Evolutionary conservation across 2,329 filamentous ascomycete species (phyloP), one percentile per base, ranked within the genome.

Genomic region (Lachnellula arida): DNA sequence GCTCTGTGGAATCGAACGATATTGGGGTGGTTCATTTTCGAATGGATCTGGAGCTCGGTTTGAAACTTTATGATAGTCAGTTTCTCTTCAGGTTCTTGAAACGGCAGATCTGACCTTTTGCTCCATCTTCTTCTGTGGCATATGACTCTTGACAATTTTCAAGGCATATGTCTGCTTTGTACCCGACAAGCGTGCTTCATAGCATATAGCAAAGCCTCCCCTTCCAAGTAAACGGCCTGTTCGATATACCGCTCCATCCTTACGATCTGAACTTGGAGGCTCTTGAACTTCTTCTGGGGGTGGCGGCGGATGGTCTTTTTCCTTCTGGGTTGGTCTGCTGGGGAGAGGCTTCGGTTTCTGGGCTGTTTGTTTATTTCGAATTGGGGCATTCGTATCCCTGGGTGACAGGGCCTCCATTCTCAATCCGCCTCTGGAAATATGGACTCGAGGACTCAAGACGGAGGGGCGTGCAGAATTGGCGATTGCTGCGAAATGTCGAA

Each of bases 1-100:
- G 94, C 94, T 65, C 93, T 86, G 67, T 96, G 85, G 72, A 99
- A 99, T 65, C 93, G 88, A 60, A 99, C 94, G 63, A 99, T 93
- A 71, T 97, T 96, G 52, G 89, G 88, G 69, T 99, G 94, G 56
- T 87, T 86, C 85, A 99, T 93, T 71, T 97, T 99, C 44, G 94
- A 97, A 75, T 99, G 94, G 58, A 99, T 97, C 73, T 97, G 93
- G 6, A 99, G 82, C 73, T 99, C 94, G 22, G 83, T 84, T 84
- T 86, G 84, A 65, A 87, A 86, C 82, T 86, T 52, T 7, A n/a
- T 19, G 19, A 28, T 15, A 23, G 4, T 51, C 37, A 51, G 34
- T 51, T 17, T n/a, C 15, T 28, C 5, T 32, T 8, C 5, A 15
- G 25, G 32, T 25, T 44, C 40, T 64, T 47, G 60, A 61, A 32